Conservation (phyloP, 1,284 basidiomycete genomes). For the Peniophora sp. region DNA sequence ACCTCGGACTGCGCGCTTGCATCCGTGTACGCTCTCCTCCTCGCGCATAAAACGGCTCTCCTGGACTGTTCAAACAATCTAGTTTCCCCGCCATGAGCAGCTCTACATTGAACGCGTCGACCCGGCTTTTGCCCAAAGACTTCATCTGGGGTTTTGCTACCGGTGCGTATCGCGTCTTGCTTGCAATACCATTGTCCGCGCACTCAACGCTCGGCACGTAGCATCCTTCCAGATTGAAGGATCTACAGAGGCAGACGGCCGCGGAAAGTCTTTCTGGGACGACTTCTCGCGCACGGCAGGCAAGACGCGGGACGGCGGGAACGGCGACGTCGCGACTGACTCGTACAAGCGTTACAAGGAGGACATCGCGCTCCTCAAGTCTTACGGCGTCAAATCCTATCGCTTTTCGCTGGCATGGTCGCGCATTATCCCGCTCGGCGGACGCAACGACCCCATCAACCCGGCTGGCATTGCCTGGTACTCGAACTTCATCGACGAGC, state of each 20-base stretch:
- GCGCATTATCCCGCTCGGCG: slow-evolving; percentile 62
- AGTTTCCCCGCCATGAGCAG: background rate
- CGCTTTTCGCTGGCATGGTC: slow-evolving; percentile 71
- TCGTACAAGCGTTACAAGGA: slow-evolving; percentile 63
- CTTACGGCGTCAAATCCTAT: slow-evolving; percentile 27
- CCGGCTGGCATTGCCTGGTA: slow-evolving; percentile 62
- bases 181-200: background rate
- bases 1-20: too few species aligned
- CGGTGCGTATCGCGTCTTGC: slow-evolving; percentile 29
- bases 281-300: slow-evolving; percentile 61
- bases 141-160: slow-evolving; percentile 73
- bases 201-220: slow-evolving; percentile 13
- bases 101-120: slow-evolving; percentile 10
- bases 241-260: slow-evolving; percentile 45
- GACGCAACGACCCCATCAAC: slow-evolving; percentile 66
- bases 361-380: slow-evolving; percentile 56
- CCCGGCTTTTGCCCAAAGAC: slow-evolving; percentile 33
- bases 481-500: slow-evolving; percentile 56
- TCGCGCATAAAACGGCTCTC: too few species aligned
- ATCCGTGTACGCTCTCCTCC: too few species aligned
- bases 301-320: slow-evolving; percentile 56
- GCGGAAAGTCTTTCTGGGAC: slow-evolving; percentile 70
- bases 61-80: too few species aligned
- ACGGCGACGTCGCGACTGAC: slow-evolving; percentile 65
- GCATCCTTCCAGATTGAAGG: slow-evolving; percentile 67